Evolutionary conservation across 2,329 filamentous ascomycete genomes (phyloP), one percentile per base, ranked within the genome.

Genomic region (Penicillium brasilianum): DNA sequence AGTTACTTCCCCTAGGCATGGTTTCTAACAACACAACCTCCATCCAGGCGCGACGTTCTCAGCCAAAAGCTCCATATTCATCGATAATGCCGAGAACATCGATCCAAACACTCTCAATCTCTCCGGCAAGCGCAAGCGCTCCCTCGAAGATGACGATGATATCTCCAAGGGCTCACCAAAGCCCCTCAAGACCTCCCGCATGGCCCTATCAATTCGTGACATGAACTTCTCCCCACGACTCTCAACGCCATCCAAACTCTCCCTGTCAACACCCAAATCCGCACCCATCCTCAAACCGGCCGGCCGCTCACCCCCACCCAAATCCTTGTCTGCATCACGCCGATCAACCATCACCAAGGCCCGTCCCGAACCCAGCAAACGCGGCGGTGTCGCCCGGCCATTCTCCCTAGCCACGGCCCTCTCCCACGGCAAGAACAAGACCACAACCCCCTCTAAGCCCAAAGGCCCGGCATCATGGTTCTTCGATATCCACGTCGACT

Each of bases 401-500:
- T 96, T 97, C 78, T 93, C 90, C 56, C 88, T 97, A 61, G 90
- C 95, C 73, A 90, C 91, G 25, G 93, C 92, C 3, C 85, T 74
- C 18, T 81, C 22, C 81, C 84, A 56, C 76, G 84, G 69, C 86
- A 90, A 72, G 83, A 16, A 67, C 69, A 43, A 67, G 36, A 84
- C 84, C 1, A 10, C 41, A 4, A 25, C 60, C 16, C 41, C 53
- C 0, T 1, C 60, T 79, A 82, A 78, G 6, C 80, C 83, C 22
- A 84, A 83, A 60, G 74, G 76, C 8, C 72, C 73, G 11, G 64
- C 69, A 0, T 72, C 71, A 61, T 97, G 93, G 93, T 90, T 90
- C 81, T 98, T 99, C 74, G 90, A 94, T 61, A 98, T 99, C 71
- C 89, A 97, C 74, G 92, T 97, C 74, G 94, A 99, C 76, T 92